Evolutionary conservation across 1,284 basidiomycete genomes (phyloP), one percentile per base, ranked within the genome.

Genomic region (Gymnopus androsaceus): DNA sequence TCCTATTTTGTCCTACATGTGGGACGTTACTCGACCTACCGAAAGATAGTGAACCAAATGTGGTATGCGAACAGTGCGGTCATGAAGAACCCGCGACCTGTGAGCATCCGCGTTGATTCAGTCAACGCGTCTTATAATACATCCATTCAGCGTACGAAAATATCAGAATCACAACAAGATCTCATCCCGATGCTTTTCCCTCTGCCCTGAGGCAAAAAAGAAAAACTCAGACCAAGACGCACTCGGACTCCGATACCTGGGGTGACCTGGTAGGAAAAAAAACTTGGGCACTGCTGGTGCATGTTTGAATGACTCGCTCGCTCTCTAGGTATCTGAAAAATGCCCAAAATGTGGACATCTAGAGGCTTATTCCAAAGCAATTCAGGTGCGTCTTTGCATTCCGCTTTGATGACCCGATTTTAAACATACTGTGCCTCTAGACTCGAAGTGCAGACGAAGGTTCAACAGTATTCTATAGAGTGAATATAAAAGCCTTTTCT

Each of bases 151-250:
- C 94, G 5, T 98, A 97, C 70, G 95, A 98, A 67, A 91, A 95
- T 68, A 88, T 91, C 31, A 85, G 91, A 61, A 94, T 97, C 57
- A 87, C 88, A 47, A 99, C 96, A 0, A 87, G 85, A 37, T 97
- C 95, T 1, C 91, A 95, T 60, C 90, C 94, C 0, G 90, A 94
- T 59, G 96, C 96, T 7, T 98, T 99, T 72, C 96, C 96, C 0
- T 95, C 93, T 23, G 82, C 87, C 0, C 73, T 99, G 57, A 79
- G 89, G 62, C 91, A 94, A 63, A 94, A 94, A 68, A 82, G 95
- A 50, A 95, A 95, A 68, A 96, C 94, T 1, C 91, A 93, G 72
- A 95, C 92, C 23, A 90, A 92, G 66, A 75, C 83, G 30, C 88
- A 93, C 61, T n/a, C n/a, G n/a, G 88, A 89, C 45, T 82, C 82